phyloP scores from a whole-genome alignment of 306 rosid species.

The Quercus cerris region DNA sequence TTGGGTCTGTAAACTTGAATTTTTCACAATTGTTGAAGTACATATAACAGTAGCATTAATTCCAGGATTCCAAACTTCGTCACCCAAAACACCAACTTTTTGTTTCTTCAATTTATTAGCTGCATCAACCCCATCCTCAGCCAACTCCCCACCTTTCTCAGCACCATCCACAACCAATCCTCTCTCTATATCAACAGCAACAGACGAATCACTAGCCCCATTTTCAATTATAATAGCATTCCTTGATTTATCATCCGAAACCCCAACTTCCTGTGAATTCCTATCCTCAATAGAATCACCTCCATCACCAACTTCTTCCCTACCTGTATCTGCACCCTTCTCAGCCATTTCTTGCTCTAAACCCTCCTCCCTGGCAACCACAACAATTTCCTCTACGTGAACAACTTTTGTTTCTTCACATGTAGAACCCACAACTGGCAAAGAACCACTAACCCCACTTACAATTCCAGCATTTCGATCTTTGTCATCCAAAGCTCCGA shows the following conservation, averaged over 20 bases:
- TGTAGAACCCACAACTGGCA: slow-evolving; percentile 2
- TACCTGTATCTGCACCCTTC: slow-evolving; percentile 1
- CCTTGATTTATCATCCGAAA: slow-evolving; percentile 8
- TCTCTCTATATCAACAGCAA: slow-evolving; percentile 18
- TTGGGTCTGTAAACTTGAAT: slow-evolving; percentile 4
- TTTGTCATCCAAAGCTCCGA: slow-evolving; percentile 13
- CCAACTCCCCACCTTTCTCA: slow-evolving; percentile 20
- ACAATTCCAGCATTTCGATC: slow-evolving; percentile 12
- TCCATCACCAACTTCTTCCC: background rate
- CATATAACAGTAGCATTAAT: slow-evolving; percentile 1
- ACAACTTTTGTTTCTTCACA: slow-evolving; percentile 20
- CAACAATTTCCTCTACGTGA: slow-evolving; percentile 5
- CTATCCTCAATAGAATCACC: slow-evolving; percentile 15
- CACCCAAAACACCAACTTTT: slow-evolving; percentile 5
- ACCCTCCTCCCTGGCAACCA: slow-evolving; percentile 13
- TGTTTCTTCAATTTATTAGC: slow-evolving; percentile 24
- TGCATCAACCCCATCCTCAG: slow-evolving; percentile 21
- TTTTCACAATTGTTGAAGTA: background rate
- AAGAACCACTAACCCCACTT: slow-evolving; percentile 17
- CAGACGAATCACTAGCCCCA: slow-evolving; percentile 27
- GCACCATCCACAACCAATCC: slow-evolving; percentile 22
- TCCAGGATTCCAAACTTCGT: slow-evolving; percentile 21
- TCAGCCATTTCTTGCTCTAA: slow-evolving; percentile 1
- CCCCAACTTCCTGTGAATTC: slow-evolving; percentile 26
- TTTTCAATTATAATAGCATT: slow-evolving; percentile 21